Evolutionary conservation across 2,329 filamentous ascomycete genomes (phyloP).

Genomic region (Pleoardoris graminearum): DNA sequence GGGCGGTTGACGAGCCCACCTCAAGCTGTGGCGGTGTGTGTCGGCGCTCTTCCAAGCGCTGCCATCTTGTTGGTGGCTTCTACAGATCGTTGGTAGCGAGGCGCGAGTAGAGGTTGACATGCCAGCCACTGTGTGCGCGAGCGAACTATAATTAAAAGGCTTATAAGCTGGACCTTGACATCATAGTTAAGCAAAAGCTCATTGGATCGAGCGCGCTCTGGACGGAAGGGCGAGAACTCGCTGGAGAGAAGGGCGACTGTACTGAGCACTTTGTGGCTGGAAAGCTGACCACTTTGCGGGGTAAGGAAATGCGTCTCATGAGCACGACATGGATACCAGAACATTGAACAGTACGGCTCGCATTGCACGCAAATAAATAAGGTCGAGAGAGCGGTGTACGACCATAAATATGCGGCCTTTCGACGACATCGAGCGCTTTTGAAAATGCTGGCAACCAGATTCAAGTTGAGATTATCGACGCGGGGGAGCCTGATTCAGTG

Average conservation of each 20-base stretch:
- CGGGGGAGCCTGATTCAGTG: constrained; percentile 55
- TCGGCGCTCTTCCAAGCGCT: background rate
- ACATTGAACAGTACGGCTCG: no score
- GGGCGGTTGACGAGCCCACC: constrained; percentile 1
- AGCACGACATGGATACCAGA: background rate
- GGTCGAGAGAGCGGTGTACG: no score
- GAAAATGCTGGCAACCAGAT: constrained; percentile 20
- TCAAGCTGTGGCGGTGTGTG: constrained; percentile 2
- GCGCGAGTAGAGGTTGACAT: constrained; percentile 13
- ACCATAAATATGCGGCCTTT: no score
- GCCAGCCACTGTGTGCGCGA: constrained; percentile 1
- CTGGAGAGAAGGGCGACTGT: no score
- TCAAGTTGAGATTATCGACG: constrained; percentile 51
- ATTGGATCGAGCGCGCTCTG: background rate
- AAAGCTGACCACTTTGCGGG: constrained; percentile 6
- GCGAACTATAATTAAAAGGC: constrained; percentile 5
- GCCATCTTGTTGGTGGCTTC: no score
- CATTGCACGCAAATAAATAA: no score
- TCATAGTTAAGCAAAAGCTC: background rate
- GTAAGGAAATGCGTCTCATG: constrained; percentile 5
- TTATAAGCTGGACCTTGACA: constrained; percentile 6
- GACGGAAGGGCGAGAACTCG: background rate
- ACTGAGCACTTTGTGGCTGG: no score
- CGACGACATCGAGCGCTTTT: no score
- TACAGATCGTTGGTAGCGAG: constrained; percentile 10